These are phyloP conservation scores for Stenocarpella maydis DNA, from an alignment of 2,329 filamentous ascomycete genomes.

Conservation along the genomic window DNA sequence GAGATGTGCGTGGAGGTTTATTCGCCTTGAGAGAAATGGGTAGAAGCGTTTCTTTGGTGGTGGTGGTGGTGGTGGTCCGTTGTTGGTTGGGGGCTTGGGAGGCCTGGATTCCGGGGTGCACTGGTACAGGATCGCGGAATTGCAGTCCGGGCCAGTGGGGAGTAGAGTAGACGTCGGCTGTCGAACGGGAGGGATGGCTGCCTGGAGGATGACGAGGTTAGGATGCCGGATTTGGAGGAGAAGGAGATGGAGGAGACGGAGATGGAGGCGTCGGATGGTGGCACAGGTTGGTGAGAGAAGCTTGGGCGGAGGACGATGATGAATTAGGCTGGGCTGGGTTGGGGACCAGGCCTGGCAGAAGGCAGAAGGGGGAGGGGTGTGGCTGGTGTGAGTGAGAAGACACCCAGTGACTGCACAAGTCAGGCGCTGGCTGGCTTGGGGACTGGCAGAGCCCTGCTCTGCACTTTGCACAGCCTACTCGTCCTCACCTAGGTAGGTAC, in stretches of 20 bases:
- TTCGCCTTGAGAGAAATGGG: constrained; percentile 32
- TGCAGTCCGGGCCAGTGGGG: neutral
- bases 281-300: constrained; percentile 28
- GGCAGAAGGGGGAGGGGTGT: neutral
- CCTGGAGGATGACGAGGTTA: constrained; percentile 31
- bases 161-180: constrained; percentile 15
- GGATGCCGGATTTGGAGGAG: constrained; percentile 19
- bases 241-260: constrained; percentile 20
- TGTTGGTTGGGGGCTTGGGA: constrained; percentile 28
- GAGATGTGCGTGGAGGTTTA: constrained; percentile 7
- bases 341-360: constrained; percentile 2
- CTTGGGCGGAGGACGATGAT: constrained; percentile 26
- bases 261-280: constrained; percentile 23
- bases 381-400: too few relatives aligned
- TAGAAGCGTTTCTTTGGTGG: constrained; percentile 35
- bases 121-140: neutral
- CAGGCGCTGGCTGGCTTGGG: constrained; percentile 24
- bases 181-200: constrained; percentile 10
- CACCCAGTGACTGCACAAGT: constrained; percentile 20
- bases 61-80: constrained; percentile 27
- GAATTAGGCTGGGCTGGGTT: constrained; percentile 24
- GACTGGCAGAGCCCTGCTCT: neutral
- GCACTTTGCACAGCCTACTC: neutral
- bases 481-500: too few relatives aligned
- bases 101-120: constrained; percentile 24